A percentile compares a stretch with the other conserved stretches of the same genome.
phyloP scores from a whole-genome alignment of 768 basidiomycete species.

The Lyophyllum shimeji region DNA sequence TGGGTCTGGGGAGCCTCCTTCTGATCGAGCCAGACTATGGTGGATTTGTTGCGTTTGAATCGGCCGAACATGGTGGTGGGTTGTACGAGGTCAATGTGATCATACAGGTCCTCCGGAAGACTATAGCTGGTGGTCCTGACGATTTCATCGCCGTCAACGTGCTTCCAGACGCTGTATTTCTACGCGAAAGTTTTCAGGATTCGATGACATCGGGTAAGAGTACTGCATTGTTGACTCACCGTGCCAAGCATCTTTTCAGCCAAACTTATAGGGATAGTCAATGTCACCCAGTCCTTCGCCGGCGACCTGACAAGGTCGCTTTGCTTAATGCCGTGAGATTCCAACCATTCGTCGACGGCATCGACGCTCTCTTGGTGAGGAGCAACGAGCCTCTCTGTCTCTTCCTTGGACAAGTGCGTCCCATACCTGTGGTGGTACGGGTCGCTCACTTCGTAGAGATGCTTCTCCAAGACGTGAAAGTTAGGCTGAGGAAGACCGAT shows the following conservation, averaged over 20 bases:
- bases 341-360: constrained; percentile 62
- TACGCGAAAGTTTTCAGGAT: constrained; percentile 20
- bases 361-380: constrained; percentile 54
- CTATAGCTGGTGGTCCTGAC: constrained; percentile 71
- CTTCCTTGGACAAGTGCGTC: constrained; percentile 58
- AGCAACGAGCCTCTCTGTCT: constrained; percentile 61
- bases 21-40: constrained; percentile 25
- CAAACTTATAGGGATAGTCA: constrained; percentile 54
- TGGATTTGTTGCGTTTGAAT: constrained; percentile 40
- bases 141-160: constrained; percentile 52
- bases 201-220: neutral
- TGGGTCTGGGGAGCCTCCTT: constrained; percentile 14
- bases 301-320: constrained; percentile 52
- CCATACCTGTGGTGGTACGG: constrained; percentile 56
- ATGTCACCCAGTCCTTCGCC: constrained; percentile 68
- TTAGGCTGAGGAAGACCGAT: constrained; percentile 57
- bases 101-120: constrained; percentile 56
- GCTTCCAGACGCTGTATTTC: constrained; percentile 66
- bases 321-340: constrained; percentile 50
- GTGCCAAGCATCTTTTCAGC: constrained; percentile 75
- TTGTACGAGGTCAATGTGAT: constrained; percentile 66
- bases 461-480: constrained; percentile 48
- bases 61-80: constrained; percentile 71
- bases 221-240: constrained; percentile 33
- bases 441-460: constrained; percentile 58